Base-by-base conservation (phyloP, 805 yeast species). In the Pichia phayaonensis region DNA sequence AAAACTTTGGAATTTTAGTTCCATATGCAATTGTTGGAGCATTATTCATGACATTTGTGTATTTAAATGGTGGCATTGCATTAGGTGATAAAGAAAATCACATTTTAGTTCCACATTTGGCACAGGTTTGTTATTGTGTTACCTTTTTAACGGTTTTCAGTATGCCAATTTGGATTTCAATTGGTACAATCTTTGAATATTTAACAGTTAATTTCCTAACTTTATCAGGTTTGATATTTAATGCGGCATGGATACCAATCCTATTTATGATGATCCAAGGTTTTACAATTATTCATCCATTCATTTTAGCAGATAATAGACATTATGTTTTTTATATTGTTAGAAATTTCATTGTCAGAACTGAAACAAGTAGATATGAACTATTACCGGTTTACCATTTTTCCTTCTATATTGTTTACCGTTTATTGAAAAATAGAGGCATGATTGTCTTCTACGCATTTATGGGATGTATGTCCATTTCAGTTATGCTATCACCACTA, bases 21-120 rank as follows among this genome's bases (percentile, higher is more conserved):
- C 90, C 94, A 1, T 86, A 71, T 62, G 59, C 65, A 0, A 36
- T 76, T 21, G 85, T 83, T 56, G 76, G 79, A 29, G 62, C 64
- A 0, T 54, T 73, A 1, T 92, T 90, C 64, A 70, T 63, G 4
- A 63, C 61, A 1, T 92, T 90, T 61, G 62, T 90, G 40, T 55
- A 75, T 29, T 58, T 69, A 59, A 94, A 94, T 58, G 87, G 88
- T 18, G 95, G 97, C 0, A 82, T 94, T 40, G 84, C 98, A 0
- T 73, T 92, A 44, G 99, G 99, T 1, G 99, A 94, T 62, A 87
- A 89, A 65, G 82, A 80, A 31, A 90, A 92, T 65, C 99, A 94
- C 64, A 71, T 73, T 36, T 74, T 83, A 2, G 79, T 81, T 1
- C 53, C 86, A 2, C 97, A 94, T 64, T 36, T 84, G 4, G 89